Percentiles rank a stretch among this genome's conserved stretches.
Conservation (phyloP, 371 early-diverging fungal species). For the Apophysomyces ossiformis region DNA sequence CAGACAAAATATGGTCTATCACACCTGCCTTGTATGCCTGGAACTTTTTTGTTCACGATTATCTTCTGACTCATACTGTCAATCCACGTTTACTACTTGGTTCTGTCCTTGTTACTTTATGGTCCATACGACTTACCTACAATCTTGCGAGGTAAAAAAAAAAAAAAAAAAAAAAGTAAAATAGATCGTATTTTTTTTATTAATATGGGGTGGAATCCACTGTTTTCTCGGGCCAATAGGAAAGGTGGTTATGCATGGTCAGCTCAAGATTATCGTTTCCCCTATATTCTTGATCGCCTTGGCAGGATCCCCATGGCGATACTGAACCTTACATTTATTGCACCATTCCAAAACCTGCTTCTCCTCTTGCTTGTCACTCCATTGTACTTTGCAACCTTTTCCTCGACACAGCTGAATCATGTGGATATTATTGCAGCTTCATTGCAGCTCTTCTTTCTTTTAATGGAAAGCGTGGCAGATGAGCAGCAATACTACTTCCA, state of each 20-base stretch:
- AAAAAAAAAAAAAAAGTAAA: too few species aligned
- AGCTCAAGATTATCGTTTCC: slow-evolving; percentile 82
- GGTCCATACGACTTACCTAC: slow-evolving; percentile 82
- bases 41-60: slow-evolving; percentile 61
- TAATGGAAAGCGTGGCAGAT: slow-evolving; percentile 77
- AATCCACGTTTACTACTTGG: slow-evolving; percentile 58
- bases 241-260: slow-evolving; percentile 79
- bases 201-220: neutral
- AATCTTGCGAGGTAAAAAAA: slow-evolving; percentile 74
- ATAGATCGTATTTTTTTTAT: neutral
- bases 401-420: slow-evolving; percentile 22
- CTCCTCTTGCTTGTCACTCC: slow-evolving; percentile 71
- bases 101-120: slow-evolving; percentile 60
- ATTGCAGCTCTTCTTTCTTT: slow-evolving; percentile 52
- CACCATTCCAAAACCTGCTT: slow-evolving; percentile 71
- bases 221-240: slow-evolving; percentile 28
- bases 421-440: slow-evolving; percentile 55
- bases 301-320: slow-evolving; percentile 64
- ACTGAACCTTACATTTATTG: slow-evolving; percentile 78
- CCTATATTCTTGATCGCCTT: slow-evolving; percentile 48
- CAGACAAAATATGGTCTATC: slow-evolving; percentile 77
- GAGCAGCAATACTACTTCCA: slow-evolving; percentile 87
- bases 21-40: slow-evolving; percentile 66
- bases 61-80: slow-evolving; percentile 23
- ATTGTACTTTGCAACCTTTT: slow-evolving; percentile 50